Evolutionary conservation across 2,329 filamentous ascomycete species (phyloP).

Genomic region (Fusarium continuum): DNA sequence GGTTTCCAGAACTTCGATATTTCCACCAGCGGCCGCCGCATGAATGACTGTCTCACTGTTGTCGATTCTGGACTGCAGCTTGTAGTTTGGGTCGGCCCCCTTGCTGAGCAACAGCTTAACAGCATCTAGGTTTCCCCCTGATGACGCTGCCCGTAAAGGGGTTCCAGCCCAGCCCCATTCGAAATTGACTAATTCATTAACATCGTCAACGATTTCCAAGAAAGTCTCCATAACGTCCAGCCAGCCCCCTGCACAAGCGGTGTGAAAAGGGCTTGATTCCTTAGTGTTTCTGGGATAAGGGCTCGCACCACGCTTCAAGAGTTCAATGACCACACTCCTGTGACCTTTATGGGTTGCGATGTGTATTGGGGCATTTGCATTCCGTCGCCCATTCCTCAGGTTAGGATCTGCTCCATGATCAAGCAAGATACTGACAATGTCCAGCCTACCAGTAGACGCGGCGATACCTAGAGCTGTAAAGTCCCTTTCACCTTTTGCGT

Average conservation of each 20-base stretch:
- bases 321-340: conserved; percentile 11
- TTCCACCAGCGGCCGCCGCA: conserved; percentile 22
- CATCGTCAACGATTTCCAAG: conserved; percentile 16
- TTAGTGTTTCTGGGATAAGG: conserved; percentile 5
- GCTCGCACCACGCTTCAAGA: conserved; percentile 29
- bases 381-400: conserved; percentile 7
- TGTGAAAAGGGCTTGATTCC: conserved; percentile 24
- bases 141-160: conserved; percentile 16
- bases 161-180: conserved; percentile 31
- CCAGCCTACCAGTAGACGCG: conserved; percentile 1
- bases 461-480: conserved; percentile 30
- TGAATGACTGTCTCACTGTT: conserved; percentile 22
- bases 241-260: conserved; percentile 11
- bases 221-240: conserved; percentile 15
- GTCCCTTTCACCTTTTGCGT: conserved; percentile 9
- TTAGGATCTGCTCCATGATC: conserved; percentile 35
- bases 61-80: conserved; percentile 16
- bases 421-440: conserved; percentile 26
- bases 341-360: conserved; percentile 3
- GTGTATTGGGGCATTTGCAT: conserved; percentile 20
- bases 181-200: conserved; percentile 23
- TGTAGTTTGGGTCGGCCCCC: conserved; percentile 23
- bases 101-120: conserved; percentile 19
- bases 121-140: conserved; percentile 12
- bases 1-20: conserved; percentile 17